phyloP scores from a whole-genome alignment of 768 basidiomycete species.

The Brasilioporus rufonigricans region DNA sequence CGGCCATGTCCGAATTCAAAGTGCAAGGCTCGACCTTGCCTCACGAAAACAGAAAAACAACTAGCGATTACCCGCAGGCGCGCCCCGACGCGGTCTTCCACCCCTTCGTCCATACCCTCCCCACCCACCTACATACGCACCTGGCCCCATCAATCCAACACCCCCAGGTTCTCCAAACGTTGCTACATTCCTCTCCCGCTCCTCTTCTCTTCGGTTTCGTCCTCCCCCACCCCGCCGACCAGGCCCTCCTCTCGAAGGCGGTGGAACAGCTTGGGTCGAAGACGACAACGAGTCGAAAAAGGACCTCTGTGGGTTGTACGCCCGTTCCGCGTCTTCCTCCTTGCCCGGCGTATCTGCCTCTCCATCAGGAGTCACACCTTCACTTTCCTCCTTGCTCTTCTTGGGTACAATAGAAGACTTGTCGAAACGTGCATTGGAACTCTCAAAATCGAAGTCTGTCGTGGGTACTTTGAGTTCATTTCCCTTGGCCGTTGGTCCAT shows the following conservation, averaged over 20 bases:
- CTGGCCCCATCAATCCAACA: conserved; percentile 73
- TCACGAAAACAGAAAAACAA: not conserved
- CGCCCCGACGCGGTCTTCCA: conserved; percentile 38
- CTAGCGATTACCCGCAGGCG: conserved; percentile 23
- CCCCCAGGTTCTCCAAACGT: conserved; percentile 88
- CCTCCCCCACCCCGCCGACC: conserved; percentile 49
- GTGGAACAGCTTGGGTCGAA: conserved; percentile 39
- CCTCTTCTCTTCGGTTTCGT: conserved; percentile 75
- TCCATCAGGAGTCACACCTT: conserved; percentile 29
- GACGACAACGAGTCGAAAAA: conserved; percentile 76
- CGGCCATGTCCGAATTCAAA: not conserved
- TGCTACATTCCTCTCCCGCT: conserved; percentile 79
- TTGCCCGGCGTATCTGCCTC: conserved; percentile 28
- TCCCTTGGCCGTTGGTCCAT: conserved; percentile 29
- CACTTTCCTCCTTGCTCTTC: conserved; percentile 34
- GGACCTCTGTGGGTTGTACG: conserved; percentile 75
- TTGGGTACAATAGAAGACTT: conserved; percentile 54
- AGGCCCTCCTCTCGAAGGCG: conserved; percentile 36
- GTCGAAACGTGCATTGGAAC: conserved; percentile 78
- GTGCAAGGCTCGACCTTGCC: not conserved
- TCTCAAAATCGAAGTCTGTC: conserved; percentile 81
- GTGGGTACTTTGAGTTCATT: conserved; percentile 56
- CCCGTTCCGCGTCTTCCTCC: conserved; percentile 40
- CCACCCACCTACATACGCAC: conserved; percentile 78
- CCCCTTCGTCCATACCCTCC: conserved; percentile 62